Percentiles rank a stretch among this genome's conserved stretches.
Conservation (phyloP, 2,329 filamentous ascomycete species). For the Zarea fungicola region DNA sequence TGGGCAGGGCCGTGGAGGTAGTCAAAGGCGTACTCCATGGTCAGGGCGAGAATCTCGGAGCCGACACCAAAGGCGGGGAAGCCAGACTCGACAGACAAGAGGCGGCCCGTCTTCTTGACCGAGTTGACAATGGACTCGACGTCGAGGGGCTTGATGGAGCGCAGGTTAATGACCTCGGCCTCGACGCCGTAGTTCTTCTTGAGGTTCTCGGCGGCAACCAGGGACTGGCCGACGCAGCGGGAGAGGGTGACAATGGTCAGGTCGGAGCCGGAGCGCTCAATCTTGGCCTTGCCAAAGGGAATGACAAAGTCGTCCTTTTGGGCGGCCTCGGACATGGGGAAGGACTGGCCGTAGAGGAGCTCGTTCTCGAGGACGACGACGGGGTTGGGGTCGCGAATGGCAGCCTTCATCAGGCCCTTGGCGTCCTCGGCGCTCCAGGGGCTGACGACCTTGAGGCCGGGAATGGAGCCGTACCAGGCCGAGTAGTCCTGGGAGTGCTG, state of each 20-base stretch:
- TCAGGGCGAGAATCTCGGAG: slow-evolving; percentile 86
- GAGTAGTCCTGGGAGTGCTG: slow-evolving; percentile 99
- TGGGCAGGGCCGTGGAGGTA: slow-evolving; percentile 92
- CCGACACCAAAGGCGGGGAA: slow-evolving; percentile 93
- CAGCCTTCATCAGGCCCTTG: slow-evolving; percentile 95
- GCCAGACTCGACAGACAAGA: slow-evolving; percentile 89
- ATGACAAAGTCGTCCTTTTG: slow-evolving; percentile 96
- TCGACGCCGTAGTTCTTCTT: slow-evolving; percentile 97
- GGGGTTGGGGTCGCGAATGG: slow-evolving; percentile 96
- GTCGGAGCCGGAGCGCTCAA: slow-evolving; percentile 93
- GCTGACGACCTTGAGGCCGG: slow-evolving; percentile 91
- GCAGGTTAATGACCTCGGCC: slow-evolving; percentile 94
- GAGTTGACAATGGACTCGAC: slow-evolving; percentile 93
- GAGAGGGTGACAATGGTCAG: slow-evolving; percentile 93
- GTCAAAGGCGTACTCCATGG: slow-evolving; percentile 98
- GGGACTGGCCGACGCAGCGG: slow-evolving; percentile 88
- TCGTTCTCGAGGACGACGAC: slow-evolving; percentile 89
- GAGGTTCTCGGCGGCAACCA: slow-evolving; percentile 81
- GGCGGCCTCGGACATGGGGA: slow-evolving; percentile 95
- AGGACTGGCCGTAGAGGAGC: slow-evolving; percentile 84
- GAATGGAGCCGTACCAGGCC: slow-evolving; percentile 97
- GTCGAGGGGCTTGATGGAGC: slow-evolving; percentile 94
- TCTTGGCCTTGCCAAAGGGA: slow-evolving; percentile 98
- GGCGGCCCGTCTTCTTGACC: slow-evolving; percentile 94
- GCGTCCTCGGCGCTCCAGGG: slow-evolving; percentile 97